Conservation (phyloP, 2,329 filamentous ascomycete species). For the Huntiella omanensis region DNA sequence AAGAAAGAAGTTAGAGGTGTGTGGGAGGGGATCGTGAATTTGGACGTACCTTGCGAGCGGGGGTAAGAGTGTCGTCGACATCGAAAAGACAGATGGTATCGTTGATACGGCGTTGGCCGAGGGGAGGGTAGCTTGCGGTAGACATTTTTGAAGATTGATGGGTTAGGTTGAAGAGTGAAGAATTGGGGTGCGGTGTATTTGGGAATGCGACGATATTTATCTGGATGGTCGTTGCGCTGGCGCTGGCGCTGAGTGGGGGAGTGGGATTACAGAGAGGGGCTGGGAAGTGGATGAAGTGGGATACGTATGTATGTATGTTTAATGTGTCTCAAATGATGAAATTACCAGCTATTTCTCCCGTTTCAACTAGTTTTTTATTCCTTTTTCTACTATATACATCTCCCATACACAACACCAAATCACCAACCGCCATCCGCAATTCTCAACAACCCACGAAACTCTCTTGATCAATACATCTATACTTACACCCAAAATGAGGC, state of each 20-base stretch:
- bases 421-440: too few relatives aligned
- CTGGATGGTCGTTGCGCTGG: not conserved
- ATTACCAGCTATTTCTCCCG: too few relatives aligned
- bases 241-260: not conserved
- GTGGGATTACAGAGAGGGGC: not conserved
- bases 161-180: not conserved
- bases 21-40: too few relatives aligned
- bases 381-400: too few relatives aligned
- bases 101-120: conserved; percentile 69
- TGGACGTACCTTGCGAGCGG: conserved; percentile 57
- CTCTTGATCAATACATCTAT: not conserved
- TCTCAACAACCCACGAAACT: too few relatives aligned
- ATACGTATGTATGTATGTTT: not conserved
- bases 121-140: conserved; percentile 43
- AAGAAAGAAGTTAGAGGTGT: conserved; percentile 3
- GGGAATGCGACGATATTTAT: not conserved
- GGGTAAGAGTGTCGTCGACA: conserved; percentile 82
- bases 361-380: too few relatives aligned
- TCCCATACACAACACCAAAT: too few relatives aligned
- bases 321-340: not conserved
- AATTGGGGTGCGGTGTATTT: not conserved
- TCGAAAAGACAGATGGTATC: conserved; percentile 94
- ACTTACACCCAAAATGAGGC: not conserved
- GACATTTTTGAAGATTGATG: conserved; percentile 18
- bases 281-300: too few relatives aligned